Conservation (phyloP, 139 green algal genomes). For the Haematococcus lacustris region DNA sequence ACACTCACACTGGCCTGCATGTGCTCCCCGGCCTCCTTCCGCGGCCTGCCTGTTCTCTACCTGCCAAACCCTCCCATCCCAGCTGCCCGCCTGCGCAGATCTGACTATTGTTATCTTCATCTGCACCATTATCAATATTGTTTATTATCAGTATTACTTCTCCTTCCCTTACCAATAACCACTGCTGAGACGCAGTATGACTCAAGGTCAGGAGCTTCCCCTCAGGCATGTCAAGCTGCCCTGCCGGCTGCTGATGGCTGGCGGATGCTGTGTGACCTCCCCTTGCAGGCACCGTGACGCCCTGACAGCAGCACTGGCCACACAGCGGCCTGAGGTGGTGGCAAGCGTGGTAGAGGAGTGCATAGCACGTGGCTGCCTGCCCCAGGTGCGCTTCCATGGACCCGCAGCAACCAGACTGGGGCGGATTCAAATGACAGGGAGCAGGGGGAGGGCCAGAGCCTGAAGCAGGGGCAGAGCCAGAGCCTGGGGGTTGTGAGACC, state of each 20-base stretch:
- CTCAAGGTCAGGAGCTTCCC: neutral
- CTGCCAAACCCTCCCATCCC: neutral
- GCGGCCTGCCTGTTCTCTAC: neutral
- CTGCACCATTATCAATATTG: no score
- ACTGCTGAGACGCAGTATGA: neutral
- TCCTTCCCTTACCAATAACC: no score
- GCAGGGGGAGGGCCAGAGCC: no score
- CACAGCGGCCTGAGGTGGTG: conserved; percentile 57
- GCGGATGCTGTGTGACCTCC: neutral
- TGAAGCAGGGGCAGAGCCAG: no score
- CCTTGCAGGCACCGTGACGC: conserved; percentile 61
- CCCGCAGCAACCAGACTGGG: neutral
- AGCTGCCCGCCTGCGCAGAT: no score
- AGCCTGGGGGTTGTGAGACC: neutral
- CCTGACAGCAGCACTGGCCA: conserved; percentile 67
- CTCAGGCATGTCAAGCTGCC: neutral
- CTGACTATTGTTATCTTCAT: no score
- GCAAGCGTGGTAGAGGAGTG: conserved; percentile 78
- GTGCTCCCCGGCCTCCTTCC: no score
- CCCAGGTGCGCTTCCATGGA: neutral
- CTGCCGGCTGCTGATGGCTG: neutral
- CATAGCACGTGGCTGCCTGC: conserved; percentile 49
- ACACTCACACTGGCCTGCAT: no score
- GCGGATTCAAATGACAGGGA: neutral
- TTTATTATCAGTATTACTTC: no score